phyloP scores from a whole-genome alignment of 768 basidiomycete species.

The Leccinellum albellum region DNA sequence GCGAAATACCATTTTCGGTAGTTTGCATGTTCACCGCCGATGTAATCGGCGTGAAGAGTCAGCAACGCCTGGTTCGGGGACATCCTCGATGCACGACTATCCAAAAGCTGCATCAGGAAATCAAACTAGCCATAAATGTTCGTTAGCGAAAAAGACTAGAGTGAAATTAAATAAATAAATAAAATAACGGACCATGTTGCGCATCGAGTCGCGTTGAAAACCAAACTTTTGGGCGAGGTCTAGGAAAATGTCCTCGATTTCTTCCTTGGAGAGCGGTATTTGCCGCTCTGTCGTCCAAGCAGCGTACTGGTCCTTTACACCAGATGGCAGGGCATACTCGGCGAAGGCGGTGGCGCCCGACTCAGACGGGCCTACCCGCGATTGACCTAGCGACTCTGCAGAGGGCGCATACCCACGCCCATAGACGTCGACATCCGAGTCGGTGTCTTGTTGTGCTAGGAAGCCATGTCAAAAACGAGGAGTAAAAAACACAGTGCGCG shows the following conservation, averaged over 20 bases:
- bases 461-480: conserved; percentile 6
- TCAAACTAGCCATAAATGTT: conserved; percentile 63
- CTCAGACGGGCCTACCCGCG: conserved; percentile 59
- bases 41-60: conserved; percentile 97
- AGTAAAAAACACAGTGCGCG: not conserved
- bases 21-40: conserved; percentile 96
- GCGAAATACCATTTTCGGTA: conserved; percentile 99
- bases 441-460: conserved; percentile 74
- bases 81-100: conserved; percentile 96
- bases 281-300: conserved; percentile 91
- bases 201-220: conserved; percentile 92
- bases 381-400: conserved; percentile 67
- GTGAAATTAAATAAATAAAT: conserved; percentile 10
- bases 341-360: conserved; percentile 68
- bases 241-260: conserved; percentile 97
- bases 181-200: conserved; percentile 73
- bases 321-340: conserved; percentile 54
- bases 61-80: conserved; percentile 91
- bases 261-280: conserved; percentile 98
- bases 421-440: conserved; percentile 77
- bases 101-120: conserved; percentile 95
- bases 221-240: conserved; percentile 99
- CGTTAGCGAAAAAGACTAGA: conserved; percentile 5
- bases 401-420: conserved; percentile 66
- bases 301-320: conserved; percentile 80